phyloP scores from a whole-genome alignment of 1,139 yeast genomes.

The Dujonia santamariae region DNA sequence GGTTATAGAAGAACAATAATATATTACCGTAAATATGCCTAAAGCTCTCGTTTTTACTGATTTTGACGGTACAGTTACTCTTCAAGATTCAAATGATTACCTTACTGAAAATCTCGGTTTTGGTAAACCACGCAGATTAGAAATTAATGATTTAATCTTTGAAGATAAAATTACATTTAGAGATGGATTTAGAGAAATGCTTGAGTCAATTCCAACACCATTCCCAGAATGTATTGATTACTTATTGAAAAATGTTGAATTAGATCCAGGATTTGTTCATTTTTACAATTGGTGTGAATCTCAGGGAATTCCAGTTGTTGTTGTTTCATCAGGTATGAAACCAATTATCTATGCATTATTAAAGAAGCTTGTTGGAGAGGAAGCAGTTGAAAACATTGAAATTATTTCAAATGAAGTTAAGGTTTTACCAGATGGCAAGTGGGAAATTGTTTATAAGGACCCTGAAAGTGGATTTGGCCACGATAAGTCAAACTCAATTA shows the following conservation, averaged over 20 bases:
- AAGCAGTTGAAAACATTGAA: constrained; percentile 69
- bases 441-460: constrained; percentile 86
- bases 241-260: constrained; percentile 55
- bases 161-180: constrained; percentile 68
- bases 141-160: constrained; percentile 69
- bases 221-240: constrained; percentile 78
- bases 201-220: constrained; percentile 72
- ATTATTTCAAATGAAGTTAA: constrained; percentile 80
- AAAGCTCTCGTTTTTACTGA: constrained; percentile 89
- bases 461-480: constrained; percentile 85
- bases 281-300: constrained; percentile 78
- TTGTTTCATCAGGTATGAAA: constrained; percentile 88
- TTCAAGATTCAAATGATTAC: constrained; percentile 86
- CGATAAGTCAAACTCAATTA: constrained; percentile 83
- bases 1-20: too few relatives aligned
- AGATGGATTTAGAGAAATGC: constrained; percentile 82
- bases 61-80: constrained; percentile 96
- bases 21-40: too few relatives aligned
- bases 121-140: constrained; percentile 66
- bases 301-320: constrained; percentile 71
- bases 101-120: constrained; percentile 87
- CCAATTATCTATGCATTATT: constrained; percentile 83
- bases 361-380: constrained; percentile 69
- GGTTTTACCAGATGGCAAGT: constrained; percentile 47
- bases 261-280: constrained; percentile 87